Evolutionary conservation across 257 asterid species (phyloP), one percentile per base, ranked within the genome.

Genomic region (Plantago ovata): DNA sequence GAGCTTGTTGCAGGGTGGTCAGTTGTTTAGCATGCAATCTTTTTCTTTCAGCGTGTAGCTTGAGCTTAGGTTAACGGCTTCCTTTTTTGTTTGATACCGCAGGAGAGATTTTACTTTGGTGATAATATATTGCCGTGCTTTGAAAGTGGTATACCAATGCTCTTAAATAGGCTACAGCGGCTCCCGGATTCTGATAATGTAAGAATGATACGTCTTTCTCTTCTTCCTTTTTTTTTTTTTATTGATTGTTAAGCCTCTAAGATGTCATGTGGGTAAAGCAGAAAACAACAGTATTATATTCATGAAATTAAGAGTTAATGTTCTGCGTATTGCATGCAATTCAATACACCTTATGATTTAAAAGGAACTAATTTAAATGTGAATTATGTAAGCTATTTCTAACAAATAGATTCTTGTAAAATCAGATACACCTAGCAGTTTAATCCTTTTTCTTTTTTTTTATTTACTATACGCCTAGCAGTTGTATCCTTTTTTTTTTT

Each of bases 81-180:
- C 9, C 22, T 21, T 40, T 22, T 33, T 53, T 52, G 49, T 15
- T 68, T 47, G 14, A 19, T 39, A 53, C 57, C 36, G 61, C 85
- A 92, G 99, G 99, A 93, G 79, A 86, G 99, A 72, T 93, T 93
- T 76, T 93, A 86, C 81, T 93, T 93, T 64, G 96, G 95, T 39
- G 99, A 89, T 73, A 86, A 82, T 74, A 70, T 93, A 57, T 71
- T 93, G 53, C 99, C 99, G 15, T 86, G 95, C 84, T 93, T 93
- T 56, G 96, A 93, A 74, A 93, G 99, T 67, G 99, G 96, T 58
- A 84, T 93, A 69, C 99, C 97, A 2, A 69, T 93, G 82, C 94
- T 93, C 57, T 56, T 86, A 70, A 79, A 77, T 51, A 79, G 99
- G 81, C 89, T 93, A 54, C 99, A 93, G 54, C 88, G 80, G 76